Conservation (phyloP, 176 grass and related monocot genomes). For the Carex littledalei region DNA sequence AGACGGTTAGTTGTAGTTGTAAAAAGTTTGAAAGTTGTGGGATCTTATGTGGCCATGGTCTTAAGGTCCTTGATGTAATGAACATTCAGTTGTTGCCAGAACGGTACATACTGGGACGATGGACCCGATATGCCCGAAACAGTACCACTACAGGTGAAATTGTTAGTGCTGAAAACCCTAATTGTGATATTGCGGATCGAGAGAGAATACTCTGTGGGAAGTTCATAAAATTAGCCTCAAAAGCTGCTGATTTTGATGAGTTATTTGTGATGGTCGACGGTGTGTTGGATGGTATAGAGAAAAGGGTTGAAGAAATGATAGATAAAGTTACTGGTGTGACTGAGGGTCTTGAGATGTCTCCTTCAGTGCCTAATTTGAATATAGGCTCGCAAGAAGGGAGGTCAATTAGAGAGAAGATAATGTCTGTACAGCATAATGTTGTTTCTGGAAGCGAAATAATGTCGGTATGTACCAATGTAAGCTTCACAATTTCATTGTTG, state of each 20-base stretch:
- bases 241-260: conserved; percentile 23
- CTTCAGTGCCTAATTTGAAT: conserved; percentile 28
- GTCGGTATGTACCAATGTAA: conserved; percentile 1
- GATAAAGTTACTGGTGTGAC: background rate
- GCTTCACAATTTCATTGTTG: background rate
- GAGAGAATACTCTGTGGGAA: conserved; percentile 9
- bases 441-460: conserved; percentile 4
- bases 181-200: background rate
- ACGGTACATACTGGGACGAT: conserved; percentile 17
- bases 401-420: conserved; percentile 10
- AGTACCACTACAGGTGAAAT: background rate
- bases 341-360: conserved; percentile 9
- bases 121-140: conserved; percentile 22
- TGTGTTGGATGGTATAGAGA: conserved; percentile 9
- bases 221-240: conserved; percentile 24
- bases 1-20: conserved; percentile 17
- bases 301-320: conserved; percentile 7
- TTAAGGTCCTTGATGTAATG: conserved; percentile 28
- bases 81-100: conserved; percentile 24
- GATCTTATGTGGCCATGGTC: conserved; percentile 29
- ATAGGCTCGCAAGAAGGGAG: conserved; percentile 19
- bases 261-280: conserved; percentile 14
- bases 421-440: conserved; percentile 7
- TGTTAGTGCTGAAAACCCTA: conserved; percentile 3
- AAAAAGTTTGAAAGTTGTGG: conserved; percentile 27